Conservation (phyloP, 768 basidiomycete species). For the Lactarius akahatsu region DNA sequence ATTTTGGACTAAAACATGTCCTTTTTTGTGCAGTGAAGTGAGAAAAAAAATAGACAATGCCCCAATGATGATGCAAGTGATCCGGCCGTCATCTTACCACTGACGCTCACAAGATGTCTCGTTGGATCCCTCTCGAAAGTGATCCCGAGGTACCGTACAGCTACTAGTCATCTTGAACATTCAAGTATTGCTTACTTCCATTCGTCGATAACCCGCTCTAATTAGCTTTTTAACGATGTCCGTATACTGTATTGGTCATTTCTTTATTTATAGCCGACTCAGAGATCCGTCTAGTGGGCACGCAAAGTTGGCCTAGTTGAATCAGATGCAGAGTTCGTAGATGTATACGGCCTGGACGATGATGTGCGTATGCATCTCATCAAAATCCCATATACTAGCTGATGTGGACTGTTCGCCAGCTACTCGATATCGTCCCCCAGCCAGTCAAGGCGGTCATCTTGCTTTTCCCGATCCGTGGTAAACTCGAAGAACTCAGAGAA, state of each 20-base stretch:
- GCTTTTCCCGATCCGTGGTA: constrained; percentile 71
- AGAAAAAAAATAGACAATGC: too few species aligned
- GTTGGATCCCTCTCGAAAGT: constrained; percentile 81
- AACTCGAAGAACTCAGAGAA: constrained; percentile 48
- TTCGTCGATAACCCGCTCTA: constrained; percentile 24
- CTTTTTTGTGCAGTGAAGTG: not conserved
- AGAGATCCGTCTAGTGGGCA: not conserved
- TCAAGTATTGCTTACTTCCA: constrained; percentile 33
- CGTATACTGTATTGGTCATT: not conserved
- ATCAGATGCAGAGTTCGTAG: constrained; percentile 23
- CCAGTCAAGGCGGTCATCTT: constrained; percentile 84
- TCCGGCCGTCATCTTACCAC: not conserved
- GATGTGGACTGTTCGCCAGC: constrained; percentile 39
- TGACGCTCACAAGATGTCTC: constrained; percentile 2
- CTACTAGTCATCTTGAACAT: not conserved
- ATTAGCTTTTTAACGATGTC: constrained; percentile 22
- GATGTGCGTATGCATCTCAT: constrained; percentile 17
- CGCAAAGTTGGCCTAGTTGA: constrained; percentile 7
- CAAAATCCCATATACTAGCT: not conserved
- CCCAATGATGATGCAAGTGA: not conserved
- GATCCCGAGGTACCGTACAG: constrained; percentile 52
- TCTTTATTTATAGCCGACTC: constrained; percentile 8
- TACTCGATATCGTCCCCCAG: constrained; percentile 64
- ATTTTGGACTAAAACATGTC: not conserved
- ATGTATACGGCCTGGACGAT: constrained; percentile 28